phyloP scores from a whole-genome alignment of 2,329 filamentous ascomycete species.

The Neocatenulostroma microsporum region DNA sequence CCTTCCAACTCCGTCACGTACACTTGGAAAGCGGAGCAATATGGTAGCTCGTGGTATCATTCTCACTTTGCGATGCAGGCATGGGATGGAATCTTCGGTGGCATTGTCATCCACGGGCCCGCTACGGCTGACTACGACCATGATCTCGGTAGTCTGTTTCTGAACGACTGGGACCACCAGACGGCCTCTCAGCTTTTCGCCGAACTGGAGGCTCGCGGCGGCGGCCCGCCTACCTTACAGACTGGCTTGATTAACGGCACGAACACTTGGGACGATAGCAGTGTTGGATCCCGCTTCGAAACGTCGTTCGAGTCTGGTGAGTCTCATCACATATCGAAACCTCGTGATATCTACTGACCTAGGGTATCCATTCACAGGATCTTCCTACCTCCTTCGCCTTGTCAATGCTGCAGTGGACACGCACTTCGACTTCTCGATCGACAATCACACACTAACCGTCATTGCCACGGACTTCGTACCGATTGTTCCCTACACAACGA shows the following conservation, averaged over 20 bases:
- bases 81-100: conserved; percentile 33
- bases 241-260: conserved; percentile 27
- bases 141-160: conserved; percentile 31
- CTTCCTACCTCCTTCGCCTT: conserved; percentile 36
- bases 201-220: conserved; percentile 17
- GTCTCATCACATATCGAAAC: neutral
- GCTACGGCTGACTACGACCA: conserved; percentile 32
- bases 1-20: conserved; percentile 43
- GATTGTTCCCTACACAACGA: conserved; percentile 34
- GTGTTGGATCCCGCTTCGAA: conserved; percentile 15
- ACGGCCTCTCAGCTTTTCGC: conserved; percentile 20
- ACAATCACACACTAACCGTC: conserved; percentile 37
- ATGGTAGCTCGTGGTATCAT: conserved; percentile 36
- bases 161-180: conserved; percentile 33
- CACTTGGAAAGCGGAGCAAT: conserved; percentile 27
- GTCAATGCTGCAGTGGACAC: conserved; percentile 35
- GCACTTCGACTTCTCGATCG: conserved; percentile 30
- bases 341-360: conserved; percentile 20
- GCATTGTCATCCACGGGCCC: conserved; percentile 33
- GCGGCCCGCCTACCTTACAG: conserved; percentile 23
- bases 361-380: conserved; percentile 26
- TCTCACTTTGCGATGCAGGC: conserved; percentile 36
- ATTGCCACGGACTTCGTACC: conserved; percentile 39
- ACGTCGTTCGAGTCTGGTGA: conserved; percentile 9
- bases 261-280: conserved; percentile 15